Evolutionary conservation across 108 stramenopile species (phyloP), one percentile per base, ranked within the genome.

Genomic region (Cyclostephanos invisitatus): DNA sequence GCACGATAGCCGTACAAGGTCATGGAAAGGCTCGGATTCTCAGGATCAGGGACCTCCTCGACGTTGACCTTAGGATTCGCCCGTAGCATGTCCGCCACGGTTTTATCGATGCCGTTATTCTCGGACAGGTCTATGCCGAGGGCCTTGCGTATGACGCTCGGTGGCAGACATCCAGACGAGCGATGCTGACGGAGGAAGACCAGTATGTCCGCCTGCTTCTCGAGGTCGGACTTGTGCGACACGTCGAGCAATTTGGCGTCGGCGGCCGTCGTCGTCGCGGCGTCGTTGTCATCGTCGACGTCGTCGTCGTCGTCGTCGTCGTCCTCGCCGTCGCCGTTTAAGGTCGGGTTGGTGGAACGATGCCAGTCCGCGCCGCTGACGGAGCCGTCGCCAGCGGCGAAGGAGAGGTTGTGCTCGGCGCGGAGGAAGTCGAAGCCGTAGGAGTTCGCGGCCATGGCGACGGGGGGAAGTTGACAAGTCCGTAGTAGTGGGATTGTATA

Each of bases 131-230:
- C 88, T 51, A 94, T 89, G 3, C 88, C 88, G 24, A 89, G 87
- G 0, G 81, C 64, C 66, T 86, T 80, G 71, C 85, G 87, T 38
- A 94, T 91, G 37, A 91, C 77, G 22, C 75, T 64, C 17, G 93
- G 87, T 8, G 90, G 83, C 10, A 91, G 63, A 60, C 82, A 91
- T 47, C 93, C 93, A 2, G 86, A 74, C 1, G 84, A 85, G 10
- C 93, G 89, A 72, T 94, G 93, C 17, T 82, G 82, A 24, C 88
- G 79, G 10, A 94, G 65, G 74, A 94, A 94, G 21, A 83, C 75
- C 36, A 94, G 72, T 46, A 94, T 78, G 75, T 90, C 88, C 28
- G 85, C 88, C 70, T 94, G 93, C 64, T 91, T 91, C 75, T 94
- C 93, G 29, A 90, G 64, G 65, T 89, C 83, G 42, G 93, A 83